Percentiles rank a stretch among this genome's conserved stretches.
Conservation (phyloP, 495 filamentous ascomycete genomes). For the Hyaloscypha variabilis region DNA sequence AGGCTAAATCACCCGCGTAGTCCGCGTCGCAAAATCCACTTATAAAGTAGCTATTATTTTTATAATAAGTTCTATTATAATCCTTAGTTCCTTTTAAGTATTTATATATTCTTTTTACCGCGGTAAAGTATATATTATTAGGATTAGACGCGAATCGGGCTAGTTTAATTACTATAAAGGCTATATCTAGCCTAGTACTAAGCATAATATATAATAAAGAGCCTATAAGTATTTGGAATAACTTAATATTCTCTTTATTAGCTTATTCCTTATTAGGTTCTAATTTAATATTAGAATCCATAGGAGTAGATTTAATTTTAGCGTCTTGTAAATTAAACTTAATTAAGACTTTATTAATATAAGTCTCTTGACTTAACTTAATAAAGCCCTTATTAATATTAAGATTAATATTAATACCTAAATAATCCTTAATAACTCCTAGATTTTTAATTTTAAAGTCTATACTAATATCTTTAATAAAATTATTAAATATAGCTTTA, state of each 20-base stretch:
- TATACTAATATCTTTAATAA: constrained; percentile 21
- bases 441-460: constrained; percentile 31
- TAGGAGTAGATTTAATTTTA: constrained; percentile 21
- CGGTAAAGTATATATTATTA: constrained; percentile 13
- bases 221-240: constrained; percentile 23
- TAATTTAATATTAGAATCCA: constrained; percentile 22
- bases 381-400: constrained; percentile 17
- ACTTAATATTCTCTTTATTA: constrained; percentile 8
- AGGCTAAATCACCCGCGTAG: constrained; percentile 16
- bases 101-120: constrained; percentile 21
- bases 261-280: constrained; percentile 11
- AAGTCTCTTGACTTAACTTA: constrained; percentile 22
- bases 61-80: constrained; percentile 18
- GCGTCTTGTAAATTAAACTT: constrained; percentile 14
- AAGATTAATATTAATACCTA: constrained; percentile 26
- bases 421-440: constrained; percentile 23
- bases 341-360: constrained; percentile 25
- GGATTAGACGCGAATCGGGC: constrained; percentile 20
- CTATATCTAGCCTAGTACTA: constrained; percentile 28
- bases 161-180: constrained; percentile 21
- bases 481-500: constrained; percentile 15
- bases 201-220: constrained; percentile 27
- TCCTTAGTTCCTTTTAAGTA: constrained; percentile 29
- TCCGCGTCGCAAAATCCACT: no score
- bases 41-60: constrained; percentile 8